Base-by-base conservation (phyloP, 768 basidiomycete species). In the Tylopilus sp. region DNA sequence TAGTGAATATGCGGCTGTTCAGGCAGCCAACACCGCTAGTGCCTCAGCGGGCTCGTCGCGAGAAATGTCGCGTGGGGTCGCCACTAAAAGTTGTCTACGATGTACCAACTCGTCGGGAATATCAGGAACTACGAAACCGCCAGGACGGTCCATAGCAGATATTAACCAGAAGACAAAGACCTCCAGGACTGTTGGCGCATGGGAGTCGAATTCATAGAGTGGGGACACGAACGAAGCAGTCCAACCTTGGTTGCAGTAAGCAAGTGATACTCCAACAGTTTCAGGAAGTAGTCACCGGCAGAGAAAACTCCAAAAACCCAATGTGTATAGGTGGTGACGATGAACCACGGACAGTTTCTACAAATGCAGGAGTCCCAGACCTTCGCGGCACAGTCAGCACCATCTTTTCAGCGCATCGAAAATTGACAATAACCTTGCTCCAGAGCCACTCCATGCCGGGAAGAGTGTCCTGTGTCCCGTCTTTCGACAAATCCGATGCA, bases 121-220 rank as follows among this genome's bases (percentile, higher is more conserved):
- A 37, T 69, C 64, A 26, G 69, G 69, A 16, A 69, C 57, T 14
- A 53, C 45, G 43, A 71, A 70, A 14, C 69, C 64, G 37, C 66
- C 69, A 3, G 65, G 55, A 33, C 75, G 60, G 0, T 67, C 71
- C 75, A 80, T 77, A 11, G 81, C 77, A 46, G 82, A 82, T 33
- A 73, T 72, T 45, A 81, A 63, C 83, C 84, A 86, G 63, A 76
- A 84, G 9, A 74, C 64, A 22, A 85, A 63, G 53, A 72, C 68
- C 64, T 83, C 79, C 49, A 79, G 58, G 43, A 84, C 70, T 13
- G 79, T 76, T n/a, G 81, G 83, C 14, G 63, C 64, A 42, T 59
- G 54, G 22, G 69, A 59, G 58, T 79, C 68, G 55, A 69, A 74
- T 14, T 64, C 53, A 59, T 76, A 79, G 24, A 80, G 70, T 29